Base-by-base conservation (phyloP, 371 early-diverging fungal genomes). In the Mucor plumbeus region DNA sequence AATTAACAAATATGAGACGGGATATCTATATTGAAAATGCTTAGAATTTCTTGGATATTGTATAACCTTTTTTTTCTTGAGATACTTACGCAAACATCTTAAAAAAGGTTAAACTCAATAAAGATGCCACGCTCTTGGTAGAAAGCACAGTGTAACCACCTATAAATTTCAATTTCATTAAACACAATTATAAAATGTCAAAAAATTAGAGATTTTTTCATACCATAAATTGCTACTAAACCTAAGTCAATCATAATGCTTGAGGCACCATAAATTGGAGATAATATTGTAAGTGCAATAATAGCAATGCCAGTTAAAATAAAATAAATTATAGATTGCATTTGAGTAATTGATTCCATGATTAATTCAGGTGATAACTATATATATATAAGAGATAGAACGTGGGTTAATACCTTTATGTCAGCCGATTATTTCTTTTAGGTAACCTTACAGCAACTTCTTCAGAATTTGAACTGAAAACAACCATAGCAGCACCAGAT, bases 111-210 rank as follows among this genome's bases (percentile, higher is more conserved):
- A 88, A 69, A 36, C 88, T 90, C 35, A 92, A 73, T 56, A 92
- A 72, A 3, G 90, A 90, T 3, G 91, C 88, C 6, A 92, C 81
- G 26, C 88, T 90, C 67, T 92, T 92, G 33, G 91, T 92, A 19
- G 90, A 84, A 44, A 92, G 73, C 3, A 92, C 93, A 21, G 93
- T 92, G 77, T 88, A 92, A 65, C 92, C 91, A 68, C 92, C 91
- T 91, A 26, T 26, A 70, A 38, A 39, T 47, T 38, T 7, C 10
- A 17, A 50, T 47, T 41, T 4, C 31, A 48, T 13, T 36, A 11
- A 50, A 36, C 26, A 26, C 26, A 26, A 26, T 26, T 38, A 48
- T 36, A 21, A 47, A 44, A 35, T 21, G 43, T 61, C 33, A 33
- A 19, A 31, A 10, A 10, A 5, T 19, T 19, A 38, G 19, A 21